A percentile compares a stretch with the other conserved stretches of the same genome.
phyloP scores from a whole-genome alignment of 495 filamentous ascomycete genomes.

The Aspergillus coremiiformis region DNA sequence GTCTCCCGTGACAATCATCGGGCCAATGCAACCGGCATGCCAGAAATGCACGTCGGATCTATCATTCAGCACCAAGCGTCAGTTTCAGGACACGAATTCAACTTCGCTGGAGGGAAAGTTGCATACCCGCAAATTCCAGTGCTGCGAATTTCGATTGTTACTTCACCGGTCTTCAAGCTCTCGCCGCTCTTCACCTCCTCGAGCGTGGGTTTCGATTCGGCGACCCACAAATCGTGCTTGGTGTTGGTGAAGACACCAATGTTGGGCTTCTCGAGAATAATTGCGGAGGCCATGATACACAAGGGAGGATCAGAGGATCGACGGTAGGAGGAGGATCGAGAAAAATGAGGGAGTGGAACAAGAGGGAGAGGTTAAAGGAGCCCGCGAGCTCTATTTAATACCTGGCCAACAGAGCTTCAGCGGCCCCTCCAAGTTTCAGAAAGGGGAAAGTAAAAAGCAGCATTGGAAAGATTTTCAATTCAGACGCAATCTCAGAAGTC shows the following conservation, averaged over 20 bases:
- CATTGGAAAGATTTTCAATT: neutral
- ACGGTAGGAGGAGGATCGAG: slow-evolving; percentile 7
- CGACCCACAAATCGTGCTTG: slow-evolving; percentile 83
- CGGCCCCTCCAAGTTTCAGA: slow-evolving; percentile 14
- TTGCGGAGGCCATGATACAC: slow-evolving; percentile 30
- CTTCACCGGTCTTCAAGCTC: slow-evolving; percentile 68
- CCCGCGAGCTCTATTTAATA: slow-evolving; percentile 21
- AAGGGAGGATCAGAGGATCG: neutral
- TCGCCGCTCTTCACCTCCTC: slow-evolving; percentile 67
- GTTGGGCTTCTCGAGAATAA: slow-evolving; percentile 61
- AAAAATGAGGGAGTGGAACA: slow-evolving; percentile 4
- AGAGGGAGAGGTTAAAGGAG: slow-evolving; percentile 1
- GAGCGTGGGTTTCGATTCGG: slow-evolving; percentile 63
- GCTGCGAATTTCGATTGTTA: slow-evolving; percentile 76
- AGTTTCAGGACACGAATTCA: neutral
- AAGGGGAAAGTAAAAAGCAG: neutral
- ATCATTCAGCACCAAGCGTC: slow-evolving; percentile 5
- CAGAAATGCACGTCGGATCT: slow-evolving; percentile 95
- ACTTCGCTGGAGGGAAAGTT: neutral
- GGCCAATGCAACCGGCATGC: slow-evolving; percentile 87
- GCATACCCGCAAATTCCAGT: slow-evolving; percentile 88
- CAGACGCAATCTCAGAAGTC: neutral
- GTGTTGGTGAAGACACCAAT: slow-evolving; percentile 95
- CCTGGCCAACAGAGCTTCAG: slow-evolving; percentile 2
- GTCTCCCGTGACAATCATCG: slow-evolving; percentile 81